Conservation (phyloP, 305 asterid species). For the Rubia occidens region DNA sequence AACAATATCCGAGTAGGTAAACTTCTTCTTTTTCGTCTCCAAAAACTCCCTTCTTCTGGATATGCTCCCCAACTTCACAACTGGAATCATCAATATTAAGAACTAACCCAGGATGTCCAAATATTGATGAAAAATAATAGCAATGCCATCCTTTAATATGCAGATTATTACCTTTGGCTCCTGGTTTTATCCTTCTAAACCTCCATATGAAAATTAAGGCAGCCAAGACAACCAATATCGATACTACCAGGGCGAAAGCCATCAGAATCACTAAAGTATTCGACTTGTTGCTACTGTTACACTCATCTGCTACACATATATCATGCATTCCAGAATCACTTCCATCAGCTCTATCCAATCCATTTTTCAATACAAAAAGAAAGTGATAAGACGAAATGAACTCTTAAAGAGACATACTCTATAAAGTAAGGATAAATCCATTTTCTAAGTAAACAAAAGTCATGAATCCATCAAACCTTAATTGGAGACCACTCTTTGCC, state of each 20-base stretch:
- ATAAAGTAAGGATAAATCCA: too few relatives aligned
- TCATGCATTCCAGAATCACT: not conserved
- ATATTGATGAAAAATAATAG: not conserved
- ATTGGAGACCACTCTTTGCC: slow-evolving; percentile 17
- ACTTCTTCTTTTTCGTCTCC: slow-evolving; percentile 21
- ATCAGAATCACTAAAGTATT: slow-evolving; percentile 14
- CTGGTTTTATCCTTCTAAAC: not conserved
- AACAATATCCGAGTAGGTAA: slow-evolving; percentile 26
- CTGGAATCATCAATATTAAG: not conserved
- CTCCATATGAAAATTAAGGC: slow-evolving; percentile 9
- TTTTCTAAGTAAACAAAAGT: not conserved
- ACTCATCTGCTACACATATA: slow-evolving; percentile 13
- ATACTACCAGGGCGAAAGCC: slow-evolving; percentile 13
- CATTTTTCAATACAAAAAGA: not conserved
- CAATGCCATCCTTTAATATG: too few relatives aligned
- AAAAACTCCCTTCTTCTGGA: slow-evolving; percentile 6
- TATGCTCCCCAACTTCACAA: not conserved
- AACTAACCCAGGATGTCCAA: not conserved
- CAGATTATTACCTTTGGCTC: too few relatives aligned
- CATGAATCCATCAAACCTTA: slow-evolving; percentile 13
- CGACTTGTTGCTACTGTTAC: slow-evolving; percentile 18
- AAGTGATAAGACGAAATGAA: not conserved
- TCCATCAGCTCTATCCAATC: slow-evolving; percentile 6
- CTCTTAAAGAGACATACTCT: not conserved
- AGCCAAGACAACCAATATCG: slow-evolving; percentile 13